Conservation (phyloP, 2,329 filamentous ascomycete genomes). For the Fusarium sp. region DNA sequence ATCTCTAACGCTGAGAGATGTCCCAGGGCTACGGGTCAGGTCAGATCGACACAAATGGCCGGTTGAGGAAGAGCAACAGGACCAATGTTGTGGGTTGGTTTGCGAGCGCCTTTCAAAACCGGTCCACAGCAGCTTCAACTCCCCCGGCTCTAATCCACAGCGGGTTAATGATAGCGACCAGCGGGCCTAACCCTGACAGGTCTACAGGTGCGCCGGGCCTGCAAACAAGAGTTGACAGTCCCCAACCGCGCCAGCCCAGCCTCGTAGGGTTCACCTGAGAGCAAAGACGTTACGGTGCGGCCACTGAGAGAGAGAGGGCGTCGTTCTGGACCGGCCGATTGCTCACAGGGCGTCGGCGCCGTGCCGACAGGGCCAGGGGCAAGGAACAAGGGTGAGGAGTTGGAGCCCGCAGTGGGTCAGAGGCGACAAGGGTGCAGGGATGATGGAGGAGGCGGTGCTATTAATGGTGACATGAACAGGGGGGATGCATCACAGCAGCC, state of each 20-base stretch:
- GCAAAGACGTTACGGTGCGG: neutral
- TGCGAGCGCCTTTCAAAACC: neutral
- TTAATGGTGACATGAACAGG: conserved; percentile 39
- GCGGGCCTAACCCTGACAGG: conserved; percentile 4
- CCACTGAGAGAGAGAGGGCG: conserved; percentile 18
- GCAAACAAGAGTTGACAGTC: conserved; percentile 3
- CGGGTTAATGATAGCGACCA: conserved; percentile 4
- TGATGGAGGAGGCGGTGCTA: conserved; percentile 35
- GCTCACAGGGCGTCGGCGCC: conserved; percentile 26
- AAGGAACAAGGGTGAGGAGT: conserved; percentile 23
- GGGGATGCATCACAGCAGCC: conserved; percentile 16
- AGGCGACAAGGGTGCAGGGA: conserved; percentile 13
- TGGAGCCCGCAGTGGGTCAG: conserved; percentile 24
- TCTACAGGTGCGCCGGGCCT: neutral
- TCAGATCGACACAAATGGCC: conserved; percentile 21
- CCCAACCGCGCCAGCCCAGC: conserved; percentile 8
- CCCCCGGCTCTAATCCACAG: neutral
- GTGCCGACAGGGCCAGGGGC: conserved; percentile 31
- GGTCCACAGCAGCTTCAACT: conserved; percentile 17
- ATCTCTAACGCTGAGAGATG: conserved; percentile 4
- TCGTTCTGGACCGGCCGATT: conserved; percentile 45
- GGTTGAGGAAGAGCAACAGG: neutral
- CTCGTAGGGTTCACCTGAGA: conserved; percentile 11
- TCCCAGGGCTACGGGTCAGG: conserved; percentile 18
- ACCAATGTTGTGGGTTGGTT: conserved; percentile 10